phyloP scores from a whole-genome alignment of 352 stramenopile species.

The Globisporangium okanoganense region DNA sequence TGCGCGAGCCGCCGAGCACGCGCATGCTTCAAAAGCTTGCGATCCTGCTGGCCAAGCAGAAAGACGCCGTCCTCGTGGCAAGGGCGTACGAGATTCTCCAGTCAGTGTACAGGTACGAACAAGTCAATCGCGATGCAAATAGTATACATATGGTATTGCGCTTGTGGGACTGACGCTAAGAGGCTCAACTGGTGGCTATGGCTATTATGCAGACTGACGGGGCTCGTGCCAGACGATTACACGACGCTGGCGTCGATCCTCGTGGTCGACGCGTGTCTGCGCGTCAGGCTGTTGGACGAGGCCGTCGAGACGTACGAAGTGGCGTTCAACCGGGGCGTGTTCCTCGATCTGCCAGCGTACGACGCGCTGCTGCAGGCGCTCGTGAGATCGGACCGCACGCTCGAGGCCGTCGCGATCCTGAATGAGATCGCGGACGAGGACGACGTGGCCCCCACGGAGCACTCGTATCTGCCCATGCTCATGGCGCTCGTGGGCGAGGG shows the following conservation, averaged over 20 bases:
- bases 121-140: too few species aligned
- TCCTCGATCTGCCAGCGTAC: conserved; percentile 57
- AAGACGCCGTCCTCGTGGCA: conserved; percentile 18
- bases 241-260: conserved; percentile 65
- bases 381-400: conserved; percentile 33
- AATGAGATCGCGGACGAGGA: conserved; percentile 37
- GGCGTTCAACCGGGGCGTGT: conserved; percentile 45
- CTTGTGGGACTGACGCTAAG: neutral
- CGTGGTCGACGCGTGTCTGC: conserved; percentile 61
- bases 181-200: neutral
- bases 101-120: conserved; percentile 32
- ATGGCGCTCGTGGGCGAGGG: conserved; percentile 31
- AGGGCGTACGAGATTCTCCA: conserved; percentile 38
- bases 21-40: conserved; percentile 42
- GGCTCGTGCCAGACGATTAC: conserved; percentile 48
- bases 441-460: conserved; percentile 42
- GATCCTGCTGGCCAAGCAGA: conserved; percentile 45
- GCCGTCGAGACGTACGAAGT: conserved; percentile 68
- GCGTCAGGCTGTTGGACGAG: conserved; percentile 43
- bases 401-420: conserved; percentile 51
- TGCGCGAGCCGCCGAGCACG: conserved; percentile 28
- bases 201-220: conserved; percentile 16
- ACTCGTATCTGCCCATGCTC: conserved; percentile 45
- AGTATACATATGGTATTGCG: neutral
- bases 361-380: conserved; percentile 43